A percentile compares a stretch with the other conserved stretches of the same genome.
These are phyloP conservation scores for Candida insectorum DNA, from an alignment of 805 yeast genomes.

Conservation along the genomic window DNA sequence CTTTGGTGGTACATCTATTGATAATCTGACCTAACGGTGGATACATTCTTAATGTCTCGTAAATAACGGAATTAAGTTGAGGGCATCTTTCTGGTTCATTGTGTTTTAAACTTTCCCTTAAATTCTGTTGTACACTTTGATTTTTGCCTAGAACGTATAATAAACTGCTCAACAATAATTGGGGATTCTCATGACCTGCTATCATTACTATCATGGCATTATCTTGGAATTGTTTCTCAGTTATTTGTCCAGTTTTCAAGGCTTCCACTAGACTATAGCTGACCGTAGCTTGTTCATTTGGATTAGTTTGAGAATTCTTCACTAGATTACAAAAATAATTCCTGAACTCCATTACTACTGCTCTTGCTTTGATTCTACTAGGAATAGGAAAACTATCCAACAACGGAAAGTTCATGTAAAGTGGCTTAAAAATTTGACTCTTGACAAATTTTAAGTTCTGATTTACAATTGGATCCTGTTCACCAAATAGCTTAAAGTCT, in stretches of 20 bases:
- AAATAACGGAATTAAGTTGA: conserved; percentile 32
- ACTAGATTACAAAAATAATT: conserved; percentile 31
- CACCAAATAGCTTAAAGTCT: conserved; percentile 30
- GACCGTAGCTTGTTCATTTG: conserved; percentile 29
- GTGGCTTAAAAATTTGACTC: conserved; percentile 51
- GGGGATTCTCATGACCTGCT: conserved; percentile 67
- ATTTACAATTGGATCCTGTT: conserved; percentile 23
- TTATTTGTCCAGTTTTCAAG: conserved; percentile 30
- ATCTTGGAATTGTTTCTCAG: conserved; percentile 48
- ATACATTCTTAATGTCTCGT: conserved; percentile 46
- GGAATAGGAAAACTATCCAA: conserved; percentile 50
- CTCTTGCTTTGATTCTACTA: conserved; percentile 41
- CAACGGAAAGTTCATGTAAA: conserved; percentile 53
- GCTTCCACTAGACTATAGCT: conserved; percentile 42
- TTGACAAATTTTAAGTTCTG: conserved; percentile 42
- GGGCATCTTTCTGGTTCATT: conserved; percentile 14
- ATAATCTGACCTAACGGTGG: conserved; percentile 60
- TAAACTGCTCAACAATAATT: conserved; percentile 45
- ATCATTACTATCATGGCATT: conserved; percentile 53
- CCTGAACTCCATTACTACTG: conserved; percentile 42
- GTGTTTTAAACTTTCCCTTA: conserved; percentile 18
- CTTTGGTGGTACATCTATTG: conserved; percentile 43
- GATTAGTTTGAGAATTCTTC: conserved; percentile 14
- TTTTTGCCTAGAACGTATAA: conserved; percentile 46
- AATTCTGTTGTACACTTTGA: conserved; percentile 25